phyloP scores from a whole-genome alignment of 768 basidiomycete genomes.

The Chalciporus piperatus region DNA sequence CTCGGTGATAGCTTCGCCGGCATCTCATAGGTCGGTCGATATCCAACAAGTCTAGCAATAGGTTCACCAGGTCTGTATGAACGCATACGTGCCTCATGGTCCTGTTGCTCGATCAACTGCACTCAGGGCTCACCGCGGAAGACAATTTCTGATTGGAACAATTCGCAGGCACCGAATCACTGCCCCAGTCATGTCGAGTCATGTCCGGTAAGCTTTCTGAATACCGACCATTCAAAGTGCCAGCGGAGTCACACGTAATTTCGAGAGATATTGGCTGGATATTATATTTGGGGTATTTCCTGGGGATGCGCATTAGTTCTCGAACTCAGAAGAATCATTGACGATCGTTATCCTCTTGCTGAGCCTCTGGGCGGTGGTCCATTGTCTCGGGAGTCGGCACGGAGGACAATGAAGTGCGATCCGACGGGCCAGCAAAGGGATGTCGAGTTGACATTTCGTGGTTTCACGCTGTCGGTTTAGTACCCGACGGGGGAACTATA shows the following conservation, averaged over 20 bases:
- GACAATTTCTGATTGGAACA: constrained; percentile 8
- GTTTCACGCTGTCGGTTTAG: background rate
- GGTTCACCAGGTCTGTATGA: background rate
- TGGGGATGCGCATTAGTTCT: background rate
- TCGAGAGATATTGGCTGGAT: too few relatives aligned
- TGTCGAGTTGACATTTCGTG: too few relatives aligned
- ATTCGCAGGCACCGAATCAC: constrained; percentile 2
- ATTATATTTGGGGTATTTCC: too few relatives aligned
- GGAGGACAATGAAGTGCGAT: background rate
- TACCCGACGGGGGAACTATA: background rate
- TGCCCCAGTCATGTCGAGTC: constrained; percentile 9
- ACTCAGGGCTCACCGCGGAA: background rate
- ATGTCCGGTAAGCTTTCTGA: constrained; percentile 12
- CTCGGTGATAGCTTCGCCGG: too few relatives aligned
- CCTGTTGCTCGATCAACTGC: background rate
- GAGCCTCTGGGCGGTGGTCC: background rate
- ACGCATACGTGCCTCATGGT: background rate
- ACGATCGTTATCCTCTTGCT: background rate
- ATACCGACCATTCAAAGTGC: constrained; percentile 9
- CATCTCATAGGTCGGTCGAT: too few relatives aligned
- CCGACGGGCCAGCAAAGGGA: background rate
- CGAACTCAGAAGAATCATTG: background rate
- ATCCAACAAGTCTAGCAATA: background rate
- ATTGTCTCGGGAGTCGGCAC: background rate
- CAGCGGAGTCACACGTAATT: background rate